phyloP scores from a whole-genome alignment of 352 stramenopile genomes.

The Phytophthora capsici region DNA sequence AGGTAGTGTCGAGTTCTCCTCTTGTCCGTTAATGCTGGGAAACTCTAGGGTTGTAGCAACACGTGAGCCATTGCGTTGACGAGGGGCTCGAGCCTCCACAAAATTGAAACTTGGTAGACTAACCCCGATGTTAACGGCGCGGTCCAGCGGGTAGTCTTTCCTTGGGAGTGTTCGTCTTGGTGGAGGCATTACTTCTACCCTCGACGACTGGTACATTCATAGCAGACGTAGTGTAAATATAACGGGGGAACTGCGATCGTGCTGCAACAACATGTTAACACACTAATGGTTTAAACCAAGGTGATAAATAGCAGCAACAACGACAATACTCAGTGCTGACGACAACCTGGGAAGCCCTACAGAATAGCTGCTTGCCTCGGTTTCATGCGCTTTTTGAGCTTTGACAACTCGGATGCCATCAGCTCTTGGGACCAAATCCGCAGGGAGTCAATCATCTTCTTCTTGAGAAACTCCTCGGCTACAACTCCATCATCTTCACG shows the following conservation, averaged over 20 bases:
- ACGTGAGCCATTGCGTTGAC: conserved; percentile 11
- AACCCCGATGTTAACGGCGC: conserved; percentile 37
- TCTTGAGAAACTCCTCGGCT: conserved; percentile 69
- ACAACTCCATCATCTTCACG: conserved; percentile 44
- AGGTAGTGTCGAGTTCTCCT: neutral
- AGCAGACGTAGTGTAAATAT: too few relatives aligned
- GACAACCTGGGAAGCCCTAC: conserved; percentile 19
- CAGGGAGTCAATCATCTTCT: conserved; percentile 81
- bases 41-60: conserved; percentile 6
- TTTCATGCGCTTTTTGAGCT: conserved; percentile 79
- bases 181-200: conserved; percentile 15
- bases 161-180: conserved; percentile 14
- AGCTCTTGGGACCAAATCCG: conserved; percentile 77
- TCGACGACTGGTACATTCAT: neutral
- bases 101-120: conserved; percentile 73
- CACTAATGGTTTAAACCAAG: too few relatives aligned
- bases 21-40: conserved; percentile 12
- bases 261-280: too few relatives aligned
- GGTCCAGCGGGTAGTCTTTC: conserved; percentile 26
- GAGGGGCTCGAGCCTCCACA: conserved; percentile 43
- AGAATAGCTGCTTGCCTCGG: conserved; percentile 61
- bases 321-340: neutral
- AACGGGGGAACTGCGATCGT: too few relatives aligned
- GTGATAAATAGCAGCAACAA: conserved; percentile 5
- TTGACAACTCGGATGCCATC: conserved; percentile 65